These are phyloP conservation scores for Encephalitozoon intestinalis DNA, from an alignment of 371 early-diverging fungal species.

Conservation along the genomic window DNA sequence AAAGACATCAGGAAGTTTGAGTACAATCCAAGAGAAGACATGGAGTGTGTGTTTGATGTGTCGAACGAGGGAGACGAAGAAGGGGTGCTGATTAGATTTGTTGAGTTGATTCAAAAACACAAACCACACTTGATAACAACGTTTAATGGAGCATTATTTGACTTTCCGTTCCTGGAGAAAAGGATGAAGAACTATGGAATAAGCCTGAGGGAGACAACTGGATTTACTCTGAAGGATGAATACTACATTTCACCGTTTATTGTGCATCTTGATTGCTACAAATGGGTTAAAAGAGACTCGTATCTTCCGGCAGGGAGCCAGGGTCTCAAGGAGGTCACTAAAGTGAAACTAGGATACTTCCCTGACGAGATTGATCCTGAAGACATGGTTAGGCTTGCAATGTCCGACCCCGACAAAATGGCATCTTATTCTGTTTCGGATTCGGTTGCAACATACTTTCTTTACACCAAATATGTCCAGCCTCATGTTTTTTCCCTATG, in stretches of 20 bases:
- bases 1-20: conserved; percentile 92
- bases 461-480: conserved; percentile 97
- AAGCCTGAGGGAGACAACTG: conserved; percentile 68
- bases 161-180: conserved; percentile 93
- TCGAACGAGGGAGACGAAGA: conserved; percentile 86
- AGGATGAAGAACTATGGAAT: conserved; percentile 60
- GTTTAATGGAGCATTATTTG: conserved; percentile 98
- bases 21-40: conserved; percentile 84
- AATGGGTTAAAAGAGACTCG: conserved; percentile 97
- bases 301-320: conserved; percentile 94
- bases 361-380: conserved; percentile 97
- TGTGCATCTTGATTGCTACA: conserved; percentile 94
- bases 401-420: conserved; percentile 81
- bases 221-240: conserved; percentile 66
- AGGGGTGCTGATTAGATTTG: conserved; percentile 72
- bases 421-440: conserved; percentile 98
- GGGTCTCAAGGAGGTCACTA: conserved; percentile 85
- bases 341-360: conserved; percentile 87
- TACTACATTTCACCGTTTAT: conserved; percentile 64
- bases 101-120: conserved; percentile 75
- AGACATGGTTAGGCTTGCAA: conserved; percentile 83
- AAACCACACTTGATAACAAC: conserved; percentile 85
- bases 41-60: conserved; percentile 81
- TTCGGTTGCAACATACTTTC: conserved; percentile 95
- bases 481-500: conserved; percentile 96